Evolutionary conservation across 1,284 basidiomycete species (phyloP), one percentile per base, ranked within the genome.

Genomic region (Tilletiopsis washingtonensis): DNA sequence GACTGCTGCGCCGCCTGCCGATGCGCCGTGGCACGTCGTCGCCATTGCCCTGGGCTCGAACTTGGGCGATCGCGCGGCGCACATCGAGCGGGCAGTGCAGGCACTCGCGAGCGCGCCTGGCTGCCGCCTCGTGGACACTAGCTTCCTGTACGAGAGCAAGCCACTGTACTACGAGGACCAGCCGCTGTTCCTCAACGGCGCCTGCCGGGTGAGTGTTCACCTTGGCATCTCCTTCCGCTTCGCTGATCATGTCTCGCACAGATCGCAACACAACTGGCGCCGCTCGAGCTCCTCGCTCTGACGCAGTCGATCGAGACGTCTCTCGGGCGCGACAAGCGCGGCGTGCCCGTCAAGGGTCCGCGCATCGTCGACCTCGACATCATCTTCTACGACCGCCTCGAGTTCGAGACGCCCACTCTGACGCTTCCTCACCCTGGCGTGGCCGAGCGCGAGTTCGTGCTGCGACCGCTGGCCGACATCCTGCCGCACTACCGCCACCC

Each of bases 141-240:
- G 88, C 68, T 89, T 91, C 75, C 74, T 98, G 75, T 98, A 98
- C 72, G 86, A 96, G 75, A 91, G 86, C 17, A 79, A 84, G 19
- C 90, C 94, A 0, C 97, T 97, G 94, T 99, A 98, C 74, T 83
- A 93, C 21, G 81, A 81, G 15, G 84, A 94, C 56, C 93, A 99
- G 73, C 86, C 86, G 21, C 75, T 78, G 25, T 98, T 98, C 75
- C 80, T 88, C 56, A 98, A 98, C 69, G 88, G 87, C 51, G 89
- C 86, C 7, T 86, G 91, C 59, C 78, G 90, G 74, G 15, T 11
- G 26, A 14, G 19, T 21, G n/a, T n/a, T n/a, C n/a, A n/a, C n/a
- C n/a, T n/a, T n/a, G n/a, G n/a, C n/a, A n/a, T n/a, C n/a, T n/a
- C n/a, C n/a, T n/a, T n/a, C n/a, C 20, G n/a, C 26, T 45, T 40